A percentile compares a stretch with the other conserved stretches of the same genome.
These are phyloP conservation scores for Solanum chmielewskii DNA, from an alignment of 257 asterid genomes.

Conservation along the genomic window DNA sequence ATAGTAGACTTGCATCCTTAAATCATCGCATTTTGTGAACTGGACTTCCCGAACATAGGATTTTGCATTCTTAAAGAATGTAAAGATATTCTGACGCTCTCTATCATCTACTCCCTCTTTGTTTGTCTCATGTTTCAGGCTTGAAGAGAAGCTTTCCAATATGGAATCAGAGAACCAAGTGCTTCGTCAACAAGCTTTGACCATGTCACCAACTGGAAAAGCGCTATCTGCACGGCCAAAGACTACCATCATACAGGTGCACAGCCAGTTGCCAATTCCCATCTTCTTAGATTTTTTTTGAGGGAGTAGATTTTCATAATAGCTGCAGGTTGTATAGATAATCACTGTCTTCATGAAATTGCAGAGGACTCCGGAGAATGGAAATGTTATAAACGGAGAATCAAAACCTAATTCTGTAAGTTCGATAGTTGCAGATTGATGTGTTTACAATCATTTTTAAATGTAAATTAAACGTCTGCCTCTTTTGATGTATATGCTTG, in stretches of 20 bases:
- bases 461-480: not conserved
- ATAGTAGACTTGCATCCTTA: not conserved
- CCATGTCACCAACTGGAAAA: constrained; percentile 95
- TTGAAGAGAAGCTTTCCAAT: constrained; percentile 92
- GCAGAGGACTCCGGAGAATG: constrained; percentile 84
- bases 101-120: not conserved
- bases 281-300: not conserved
- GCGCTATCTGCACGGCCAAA: constrained; percentile 65
- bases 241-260: constrained; percentile 65
- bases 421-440: not conserved
- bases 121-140: constrained; percentile 36
- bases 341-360: constrained; percentile 18
- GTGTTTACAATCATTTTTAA: not conserved
- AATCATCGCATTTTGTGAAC: not conserved
- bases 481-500: not conserved
- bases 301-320: not conserved
- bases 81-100: not conserved
- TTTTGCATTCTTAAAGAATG: not conserved
- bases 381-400: constrained; percentile 59
- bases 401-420: constrained; percentile 44
- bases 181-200: constrained; percentile 93
- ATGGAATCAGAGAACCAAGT: constrained; percentile 96
- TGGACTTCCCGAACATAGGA: not conserved
- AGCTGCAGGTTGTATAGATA: constrained; percentile 6
- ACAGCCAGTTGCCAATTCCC: not conserved